Conservation (phyloP, 2,329 filamentous ascomycete genomes). For the Trichoderma cornu-damae region DNA sequence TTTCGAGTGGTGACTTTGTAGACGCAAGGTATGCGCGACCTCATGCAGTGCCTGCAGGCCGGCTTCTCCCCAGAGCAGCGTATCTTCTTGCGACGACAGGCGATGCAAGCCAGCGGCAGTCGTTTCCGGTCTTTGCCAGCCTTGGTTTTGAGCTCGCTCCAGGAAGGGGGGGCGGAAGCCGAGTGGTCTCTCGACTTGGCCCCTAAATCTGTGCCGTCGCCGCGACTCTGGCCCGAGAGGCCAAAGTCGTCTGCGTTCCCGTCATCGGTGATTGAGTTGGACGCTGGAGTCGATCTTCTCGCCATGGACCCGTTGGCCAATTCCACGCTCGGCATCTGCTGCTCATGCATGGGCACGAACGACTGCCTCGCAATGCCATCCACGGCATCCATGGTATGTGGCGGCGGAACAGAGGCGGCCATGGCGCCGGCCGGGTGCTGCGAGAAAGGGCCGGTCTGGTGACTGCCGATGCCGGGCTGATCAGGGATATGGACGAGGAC, state of each 20-base stretch:
- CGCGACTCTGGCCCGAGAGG: constrained; percentile 41
- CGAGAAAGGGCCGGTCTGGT: constrained; percentile 33
- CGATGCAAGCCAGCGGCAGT: constrained; percentile 88
- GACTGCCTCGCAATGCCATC: constrained; percentile 23
- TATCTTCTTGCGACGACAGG: constrained; percentile 95
- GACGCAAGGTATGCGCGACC: constrained; percentile 89
- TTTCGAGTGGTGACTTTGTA: constrained; percentile 97
- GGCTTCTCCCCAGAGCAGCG: constrained; percentile 96
- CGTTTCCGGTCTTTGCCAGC: constrained; percentile 95
- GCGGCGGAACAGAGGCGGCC: constrained; percentile 20
- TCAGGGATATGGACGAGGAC: constrained; percentile 29
- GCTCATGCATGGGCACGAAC: constrained; percentile 25
- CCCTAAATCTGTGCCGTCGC: constrained; percentile 51
- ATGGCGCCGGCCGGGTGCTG: constrained; percentile 27
- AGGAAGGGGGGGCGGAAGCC: constrained; percentile 56
- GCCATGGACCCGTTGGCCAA: constrained; percentile 43
- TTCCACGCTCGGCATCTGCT: constrained; percentile 32
- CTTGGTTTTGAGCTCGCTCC: constrained; percentile 82
- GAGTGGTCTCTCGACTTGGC: constrained; percentile 54
- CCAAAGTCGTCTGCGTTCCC: constrained; percentile 56
- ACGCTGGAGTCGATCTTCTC: constrained; percentile 40
- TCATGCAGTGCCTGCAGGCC: constrained; percentile 90
- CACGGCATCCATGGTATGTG: constrained; percentile 22
- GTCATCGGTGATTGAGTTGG: constrained; percentile 47
- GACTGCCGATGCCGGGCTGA: constrained; percentile 33